Percentiles rank a stretch among this genome's conserved stretches.
These are phyloP conservation scores for Backusella australiensis DNA, from an alignment of 192 early-diverging fungal genomes.

Conservation along the genomic window DNA sequence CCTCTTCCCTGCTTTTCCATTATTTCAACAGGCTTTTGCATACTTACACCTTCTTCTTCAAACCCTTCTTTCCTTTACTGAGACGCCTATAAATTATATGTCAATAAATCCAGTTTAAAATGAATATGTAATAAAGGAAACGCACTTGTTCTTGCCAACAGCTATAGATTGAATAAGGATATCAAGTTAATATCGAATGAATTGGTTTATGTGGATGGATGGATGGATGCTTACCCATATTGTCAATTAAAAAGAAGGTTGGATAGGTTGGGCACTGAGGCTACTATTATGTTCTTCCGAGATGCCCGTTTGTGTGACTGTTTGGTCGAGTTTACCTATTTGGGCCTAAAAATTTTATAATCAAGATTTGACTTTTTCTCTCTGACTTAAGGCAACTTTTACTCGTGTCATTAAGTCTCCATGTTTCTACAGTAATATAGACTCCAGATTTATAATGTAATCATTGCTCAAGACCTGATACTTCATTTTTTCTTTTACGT, in stretches of 20 bases:
- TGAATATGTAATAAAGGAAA: constrained; percentile 6
- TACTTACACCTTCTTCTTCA: constrained; percentile 88
- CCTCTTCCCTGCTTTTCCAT: background rate
- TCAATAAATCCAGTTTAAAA: background rate
- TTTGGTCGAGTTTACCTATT: background rate
- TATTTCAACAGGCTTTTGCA: background rate
- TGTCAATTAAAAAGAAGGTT: constrained; percentile 33
- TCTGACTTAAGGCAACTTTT: no score
- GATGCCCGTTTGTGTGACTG: background rate
- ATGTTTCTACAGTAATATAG: background rate
- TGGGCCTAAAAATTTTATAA: background rate
- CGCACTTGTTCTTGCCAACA: constrained; percentile 75
- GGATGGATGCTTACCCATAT: constrained; percentile 39
- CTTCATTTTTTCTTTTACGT: background rate
- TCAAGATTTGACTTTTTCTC: background rate
- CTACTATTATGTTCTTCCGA: background rate
- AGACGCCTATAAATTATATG: constrained; percentile 56
- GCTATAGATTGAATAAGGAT: constrained; percentile 31
- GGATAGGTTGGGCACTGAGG: constrained; percentile 1
- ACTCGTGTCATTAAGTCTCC: no score
- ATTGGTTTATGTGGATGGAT: constrained; percentile 26
- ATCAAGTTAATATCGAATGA: background rate
- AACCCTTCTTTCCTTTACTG: constrained; percentile 84
- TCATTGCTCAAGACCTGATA: background rate
- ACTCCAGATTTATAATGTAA: no score